Evolutionary conservation across 345 rosid species (phyloP).

Genomic region (Balakata baccata): DNA sequence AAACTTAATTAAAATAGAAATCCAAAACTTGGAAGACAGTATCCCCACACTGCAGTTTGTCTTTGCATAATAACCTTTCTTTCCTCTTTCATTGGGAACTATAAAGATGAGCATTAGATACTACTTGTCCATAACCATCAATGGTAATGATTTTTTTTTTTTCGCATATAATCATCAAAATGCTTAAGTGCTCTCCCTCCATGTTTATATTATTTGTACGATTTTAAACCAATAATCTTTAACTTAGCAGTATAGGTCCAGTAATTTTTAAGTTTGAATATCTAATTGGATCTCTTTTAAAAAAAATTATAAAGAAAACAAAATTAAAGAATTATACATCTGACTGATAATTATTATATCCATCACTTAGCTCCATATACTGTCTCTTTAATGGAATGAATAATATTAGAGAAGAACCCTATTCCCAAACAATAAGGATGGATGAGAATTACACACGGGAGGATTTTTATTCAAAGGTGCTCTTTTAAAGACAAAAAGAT

Average conservation of each 20-base stretch:
- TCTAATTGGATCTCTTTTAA: too few relatives aligned
- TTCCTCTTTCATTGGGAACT: slow-evolving; percentile 36
- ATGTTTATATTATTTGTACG: background rate
- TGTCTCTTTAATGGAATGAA: slow-evolving; percentile 9
- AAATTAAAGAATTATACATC: background rate
- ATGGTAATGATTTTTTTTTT: background rate
- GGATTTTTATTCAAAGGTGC: slow-evolving; percentile 32
- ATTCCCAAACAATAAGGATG: slow-evolving; percentile 40
- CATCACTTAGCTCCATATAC: background rate
- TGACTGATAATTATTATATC: slow-evolving; percentile 7
- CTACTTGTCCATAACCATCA: slow-evolving; percentile 18
- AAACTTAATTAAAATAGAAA: too few relatives aligned
- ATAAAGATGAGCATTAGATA: slow-evolving; percentile 22
- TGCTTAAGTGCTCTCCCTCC: background rate
- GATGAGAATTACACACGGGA: slow-evolving; percentile 28
- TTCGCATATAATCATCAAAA: background rate
- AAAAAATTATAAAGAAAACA: too few relatives aligned
- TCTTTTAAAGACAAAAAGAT: slow-evolving; percentile 19
- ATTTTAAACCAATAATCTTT: too few relatives aligned
- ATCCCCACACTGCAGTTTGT: background rate
- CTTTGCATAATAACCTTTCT: slow-evolving; percentile 16
- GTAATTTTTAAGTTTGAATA: too few relatives aligned
- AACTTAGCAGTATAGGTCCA: too few relatives aligned
- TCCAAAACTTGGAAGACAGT: background rate
- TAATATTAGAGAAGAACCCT: slow-evolving; percentile 27